phyloP scores from a whole-genome alignment of 2,329 filamentous ascomycete species.

The Diplodia corticola region DNA sequence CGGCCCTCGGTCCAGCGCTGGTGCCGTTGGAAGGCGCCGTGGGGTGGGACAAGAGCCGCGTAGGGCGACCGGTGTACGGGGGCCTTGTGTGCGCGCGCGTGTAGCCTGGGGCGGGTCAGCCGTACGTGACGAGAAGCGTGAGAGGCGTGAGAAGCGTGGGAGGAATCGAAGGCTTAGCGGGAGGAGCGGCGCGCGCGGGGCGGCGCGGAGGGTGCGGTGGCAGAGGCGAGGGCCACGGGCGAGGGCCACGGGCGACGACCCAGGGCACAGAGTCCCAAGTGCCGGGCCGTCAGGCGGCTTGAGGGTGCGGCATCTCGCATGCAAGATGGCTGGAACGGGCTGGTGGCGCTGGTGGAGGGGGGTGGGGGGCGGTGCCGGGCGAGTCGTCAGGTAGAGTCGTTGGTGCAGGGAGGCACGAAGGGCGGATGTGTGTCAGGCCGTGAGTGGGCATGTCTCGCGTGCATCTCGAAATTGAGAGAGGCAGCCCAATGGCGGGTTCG shows the following conservation, averaged over 20 bases:
- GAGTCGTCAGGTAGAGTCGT: neutral
- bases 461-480: neutral
- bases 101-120: neutral
- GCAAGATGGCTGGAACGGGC: slow-evolving; percentile 7
- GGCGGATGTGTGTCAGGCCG: slow-evolving; percentile 14
- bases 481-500: slow-evolving; percentile 11
- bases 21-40: neutral
- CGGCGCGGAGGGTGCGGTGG: slow-evolving; percentile 8
- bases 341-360: neutral
- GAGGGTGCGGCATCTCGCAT: slow-evolving; percentile 10
- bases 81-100: neutral
- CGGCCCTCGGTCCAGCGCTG: slow-evolving; percentile 1
- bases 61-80: neutral
- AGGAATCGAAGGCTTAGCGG: slow-evolving; percentile 6
- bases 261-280: slow-evolving; percentile 3
- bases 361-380: neutral
- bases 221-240: neutral
- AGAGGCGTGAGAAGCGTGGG: neutral
- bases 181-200: slow-evolving; percentile 18
- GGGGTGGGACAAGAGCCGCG: neutral
- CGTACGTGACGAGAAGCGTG: too few species aligned
- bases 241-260: too few species aligned
- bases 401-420: neutral
- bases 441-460: slow-evolving; percentile 20
- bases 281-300: slow-evolving; percentile 3